phyloP scores from a whole-genome alignment of 495 filamentous ascomycete species.

The Penicillium macrosclerotiorum region DNA sequence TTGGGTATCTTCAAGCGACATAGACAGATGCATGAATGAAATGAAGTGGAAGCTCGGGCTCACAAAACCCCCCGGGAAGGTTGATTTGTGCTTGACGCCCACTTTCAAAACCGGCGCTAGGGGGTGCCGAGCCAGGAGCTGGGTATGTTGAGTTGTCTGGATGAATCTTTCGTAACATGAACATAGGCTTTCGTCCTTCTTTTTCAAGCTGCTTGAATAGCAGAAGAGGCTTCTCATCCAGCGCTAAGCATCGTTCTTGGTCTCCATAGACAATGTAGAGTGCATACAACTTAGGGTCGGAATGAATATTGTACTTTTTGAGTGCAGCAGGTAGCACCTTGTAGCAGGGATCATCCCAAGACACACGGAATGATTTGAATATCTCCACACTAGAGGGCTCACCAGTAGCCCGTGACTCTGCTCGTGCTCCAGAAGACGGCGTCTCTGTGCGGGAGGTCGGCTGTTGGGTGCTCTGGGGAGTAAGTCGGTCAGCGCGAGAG shows the following conservation, averaged over 20 bases:
- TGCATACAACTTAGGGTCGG: conserved; percentile 94
- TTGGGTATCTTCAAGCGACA: conserved; percentile 34
- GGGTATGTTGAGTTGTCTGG: conserved; percentile 18
- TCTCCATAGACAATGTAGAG: conserved; percentile 98
- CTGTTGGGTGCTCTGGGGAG: conserved; percentile 41
- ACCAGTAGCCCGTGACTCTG: conserved; percentile 50
- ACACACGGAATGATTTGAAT: conserved; percentile 96
- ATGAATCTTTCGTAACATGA: conserved; percentile 78
- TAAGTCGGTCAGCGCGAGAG: conserved; percentile 35
- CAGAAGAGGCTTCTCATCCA: conserved; percentile 90
- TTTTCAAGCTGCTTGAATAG: conserved; percentile 96
- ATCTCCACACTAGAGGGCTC: conserved; percentile 72
- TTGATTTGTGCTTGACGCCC: conserved; percentile 40
- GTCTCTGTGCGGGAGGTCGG: conserved; percentile 36
- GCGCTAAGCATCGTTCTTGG: conserved; percentile 86
- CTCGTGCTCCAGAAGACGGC: conserved; percentile 34
- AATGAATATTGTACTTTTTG: conserved; percentile 97
- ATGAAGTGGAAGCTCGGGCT: conserved; percentile 5
- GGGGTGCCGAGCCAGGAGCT: conserved; percentile 33
- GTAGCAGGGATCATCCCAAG: conserved; percentile 96
- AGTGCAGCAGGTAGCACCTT: conserved; percentile 94
- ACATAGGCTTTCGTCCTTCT: conserved; percentile 98
- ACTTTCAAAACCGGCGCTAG: conserved; percentile 42
- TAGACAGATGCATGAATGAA: conserved; percentile 13
- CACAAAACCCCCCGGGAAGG: conserved; percentile 46